Conservation (phyloP, 2,329 filamentous ascomycete species). For the Aspergillus sp. region DNA sequence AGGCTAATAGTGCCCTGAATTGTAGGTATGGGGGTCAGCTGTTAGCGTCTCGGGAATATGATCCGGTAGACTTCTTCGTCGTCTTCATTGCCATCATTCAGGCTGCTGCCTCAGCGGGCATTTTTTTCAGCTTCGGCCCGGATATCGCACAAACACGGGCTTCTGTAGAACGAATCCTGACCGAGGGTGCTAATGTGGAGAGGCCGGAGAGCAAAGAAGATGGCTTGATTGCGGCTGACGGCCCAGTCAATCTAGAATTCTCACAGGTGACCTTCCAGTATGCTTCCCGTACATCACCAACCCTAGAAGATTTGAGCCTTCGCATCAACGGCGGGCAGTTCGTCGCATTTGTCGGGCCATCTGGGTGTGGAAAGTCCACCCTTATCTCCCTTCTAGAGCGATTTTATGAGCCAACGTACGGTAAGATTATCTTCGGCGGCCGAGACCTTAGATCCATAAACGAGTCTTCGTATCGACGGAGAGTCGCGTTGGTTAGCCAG, state of each 20-base stretch:
- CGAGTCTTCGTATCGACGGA: not conserved
- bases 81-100: slow-evolving; percentile 70
- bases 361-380: not conserved
- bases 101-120: slow-evolving; percentile 68
- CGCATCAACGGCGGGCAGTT: not conserved
- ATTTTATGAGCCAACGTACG: not conserved
- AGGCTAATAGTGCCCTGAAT: not conserved
- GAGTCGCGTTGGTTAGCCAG: not conserved
- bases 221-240: not conserved
- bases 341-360: not conserved
- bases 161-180: not conserved
- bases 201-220: not conserved
- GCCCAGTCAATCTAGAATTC: slow-evolving; percentile 53
- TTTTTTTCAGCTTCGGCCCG: slow-evolving; percentile 69
- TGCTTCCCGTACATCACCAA: slow-evolving; percentile 53
- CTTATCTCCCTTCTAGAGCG: not conserved
- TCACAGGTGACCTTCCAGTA: slow-evolving; percentile 68
- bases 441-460: not conserved
- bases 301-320: not conserved
- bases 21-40: slow-evolving; percentile 68
- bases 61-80: slow-evolving; percentile 57
- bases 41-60: slow-evolving; percentile 56
- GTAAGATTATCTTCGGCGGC: not conserved
- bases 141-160: slow-evolving; percentile 45
- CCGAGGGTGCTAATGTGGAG: slow-evolving; percentile 38